Evolutionary conservation across 139 green algal species (phyloP), one percentile per base, ranked within the genome.

Genomic region (Chlamydomonas incerta): DNA sequence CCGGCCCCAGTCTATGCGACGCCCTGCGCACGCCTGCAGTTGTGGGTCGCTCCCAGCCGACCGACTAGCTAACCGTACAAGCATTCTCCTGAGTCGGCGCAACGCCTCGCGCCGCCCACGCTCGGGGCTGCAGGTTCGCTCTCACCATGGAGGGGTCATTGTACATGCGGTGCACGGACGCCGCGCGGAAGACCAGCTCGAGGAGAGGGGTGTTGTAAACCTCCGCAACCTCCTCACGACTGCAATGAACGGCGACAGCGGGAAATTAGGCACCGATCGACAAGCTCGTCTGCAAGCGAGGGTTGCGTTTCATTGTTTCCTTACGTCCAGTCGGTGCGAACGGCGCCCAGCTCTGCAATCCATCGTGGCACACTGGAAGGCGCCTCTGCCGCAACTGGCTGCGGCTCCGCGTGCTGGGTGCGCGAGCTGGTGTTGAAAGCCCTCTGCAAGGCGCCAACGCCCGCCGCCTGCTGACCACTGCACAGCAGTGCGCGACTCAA

Each of bases 121-220:
- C 21, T 26, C 3, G 4, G 57, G 57, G 57, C 20, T 63, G 20
- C 57, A 24, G 57, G 57, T 29, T 29, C 21, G 17, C 20, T 4
- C 91, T 55, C 80, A 98, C 96, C 93, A 97, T 98, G 21, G 87
- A 81, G 9, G 97, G 95, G 88, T 99, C 93, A 80, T 98, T 96
- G 86, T 98, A 94, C 92, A 95, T 94, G 68, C 97, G 93, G 86
- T 99, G 97, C 34, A 99, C 96, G 0, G 66, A 88, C 28, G 95
- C 95, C 21, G 97, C 98, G 0, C 93, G 85, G 89, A 93, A 97
- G 0, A 99, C 91, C 1, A 99, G 92, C 70, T 99, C 97, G 81
- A 99, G 85, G 21, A 99, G 89, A 0, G 98, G 96, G 6, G 93
- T 95, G 67, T 96, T 87, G 89, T 96, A 99, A 11, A 99, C 94